Percentiles rank a stretch among this genome's conserved stretches.
phyloP scores from a whole-genome alignment of 2,329 filamentous ascomycete species.

The Ramularia endophylla region DNA sequence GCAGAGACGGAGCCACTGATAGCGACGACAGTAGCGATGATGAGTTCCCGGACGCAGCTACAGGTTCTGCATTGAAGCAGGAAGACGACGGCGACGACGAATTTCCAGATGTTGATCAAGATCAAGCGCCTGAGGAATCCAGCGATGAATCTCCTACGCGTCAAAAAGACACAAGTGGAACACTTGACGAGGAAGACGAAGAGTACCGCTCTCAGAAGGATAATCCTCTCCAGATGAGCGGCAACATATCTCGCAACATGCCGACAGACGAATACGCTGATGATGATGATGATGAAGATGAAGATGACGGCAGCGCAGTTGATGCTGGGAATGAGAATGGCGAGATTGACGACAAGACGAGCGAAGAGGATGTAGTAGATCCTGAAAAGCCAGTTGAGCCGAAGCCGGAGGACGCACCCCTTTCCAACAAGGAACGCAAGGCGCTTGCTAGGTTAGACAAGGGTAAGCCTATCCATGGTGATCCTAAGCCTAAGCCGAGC shows the following conservation, averaged over 20 bases:
- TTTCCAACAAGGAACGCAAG: slow-evolving; percentile 32
- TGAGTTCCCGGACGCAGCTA: slow-evolving; percentile 20
- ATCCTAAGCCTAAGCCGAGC: slow-evolving; percentile 14
- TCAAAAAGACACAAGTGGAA: slow-evolving; percentile 10
- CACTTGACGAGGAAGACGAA: slow-evolving; percentile 23
- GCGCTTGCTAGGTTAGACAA: slow-evolving; percentile 11
- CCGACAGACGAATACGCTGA: not conserved
- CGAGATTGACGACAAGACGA: slow-evolving; percentile 20
- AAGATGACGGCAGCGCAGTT: slow-evolving; percentile 24
- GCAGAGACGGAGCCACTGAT: slow-evolving; percentile 24
- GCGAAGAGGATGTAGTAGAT: slow-evolving; percentile 23
- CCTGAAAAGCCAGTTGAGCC: slow-evolving; percentile 18
- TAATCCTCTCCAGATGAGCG: slow-evolving; percentile 37
- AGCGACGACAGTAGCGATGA: slow-evolving; percentile 38
- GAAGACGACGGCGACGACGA: slow-evolving; percentile 29
- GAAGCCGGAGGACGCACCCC: slow-evolving; percentile 23
- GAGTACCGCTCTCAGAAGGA: slow-evolving; percentile 19
- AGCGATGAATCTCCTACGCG: slow-evolving; percentile 24
- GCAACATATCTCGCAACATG: not conserved
- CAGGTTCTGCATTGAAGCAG: slow-evolving; percentile 19
- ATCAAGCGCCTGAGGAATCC: slow-evolving; percentile 6
- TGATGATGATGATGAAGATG: slow-evolving; percentile 18
- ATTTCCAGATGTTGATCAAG: slow-evolving; percentile 36
- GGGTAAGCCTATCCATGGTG: slow-evolving; percentile 15
- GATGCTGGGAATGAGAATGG: slow-evolving; percentile 30